These are phyloP conservation scores for Orobanche coerulescens DNA, from an alignment of 257 asterid genomes.

Conservation along the genomic window DNA sequence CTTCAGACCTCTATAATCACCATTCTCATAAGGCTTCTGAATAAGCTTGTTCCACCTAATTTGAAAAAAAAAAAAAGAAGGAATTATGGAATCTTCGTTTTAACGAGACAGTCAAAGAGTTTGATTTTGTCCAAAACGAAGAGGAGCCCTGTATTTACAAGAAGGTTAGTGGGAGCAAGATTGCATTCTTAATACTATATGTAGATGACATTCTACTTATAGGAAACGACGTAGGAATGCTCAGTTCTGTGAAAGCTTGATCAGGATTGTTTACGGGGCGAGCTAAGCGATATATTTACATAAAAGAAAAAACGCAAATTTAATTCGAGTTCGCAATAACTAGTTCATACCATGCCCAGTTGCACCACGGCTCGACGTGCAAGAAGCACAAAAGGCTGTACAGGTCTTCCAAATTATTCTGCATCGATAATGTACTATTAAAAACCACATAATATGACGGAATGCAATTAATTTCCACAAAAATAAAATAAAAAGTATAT, in stretches of 20 bases:
- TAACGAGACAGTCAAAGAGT: too few species aligned
- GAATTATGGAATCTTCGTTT: too few species aligned
- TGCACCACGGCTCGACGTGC: conserved; percentile 95
- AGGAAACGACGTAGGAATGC: too few species aligned
- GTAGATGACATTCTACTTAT: too few species aligned
- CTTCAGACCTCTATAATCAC: conserved; percentile 63
- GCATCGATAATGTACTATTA: conserved; percentile 24
- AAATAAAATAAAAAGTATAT: background rate
- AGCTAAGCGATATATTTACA: background rate
- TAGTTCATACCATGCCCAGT: conserved; percentile 75
- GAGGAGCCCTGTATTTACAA: too few species aligned
- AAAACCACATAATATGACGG: background rate
- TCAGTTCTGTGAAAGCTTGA: too few species aligned
- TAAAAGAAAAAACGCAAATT: background rate
- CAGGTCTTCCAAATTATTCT: conserved; percentile 79
- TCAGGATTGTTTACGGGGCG: too few species aligned
- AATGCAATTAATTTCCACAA: background rate
- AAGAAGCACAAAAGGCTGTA: conserved; percentile 81
- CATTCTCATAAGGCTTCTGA: conserved; percentile 73
- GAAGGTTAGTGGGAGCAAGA: too few species aligned
- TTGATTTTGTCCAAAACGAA: too few species aligned
- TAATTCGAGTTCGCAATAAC: background rate
- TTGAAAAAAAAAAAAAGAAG: too few species aligned
- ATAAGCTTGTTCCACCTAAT: conserved; percentile 84
- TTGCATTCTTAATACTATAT: too few species aligned